Base-by-base conservation (phyloP, 2,329 filamentous ascomycete genomes). In the Trichoderma koningiopsis region DNA sequence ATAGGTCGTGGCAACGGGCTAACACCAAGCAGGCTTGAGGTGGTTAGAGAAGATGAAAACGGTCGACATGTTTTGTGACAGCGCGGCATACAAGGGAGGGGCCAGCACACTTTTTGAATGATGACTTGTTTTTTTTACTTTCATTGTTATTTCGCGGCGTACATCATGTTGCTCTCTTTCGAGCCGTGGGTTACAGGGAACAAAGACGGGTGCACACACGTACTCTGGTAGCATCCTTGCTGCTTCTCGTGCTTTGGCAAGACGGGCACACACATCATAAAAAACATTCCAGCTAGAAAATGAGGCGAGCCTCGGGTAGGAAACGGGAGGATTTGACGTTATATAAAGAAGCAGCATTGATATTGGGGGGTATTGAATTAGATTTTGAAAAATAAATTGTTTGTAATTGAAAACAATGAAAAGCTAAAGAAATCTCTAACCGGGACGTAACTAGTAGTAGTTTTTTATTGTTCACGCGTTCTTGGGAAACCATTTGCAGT, bases 1-100 rank as follows among this genome's bases (percentile, higher is more conserved):
- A 49, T 33, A 31, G 53, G 63, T 58, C 63, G 63, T 47, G 35
- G 52, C 63, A 40, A 27, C 49, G 63, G 55, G 29, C 63, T 37
- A 58, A 47, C 63, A 64, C 62, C 61, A 52, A 66, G 61, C 68
- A 69, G 60, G 53, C 68, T 65, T 64, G 53, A 57, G 47, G 61
- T 63, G 31, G 55, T 69, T 35, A 60, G 47, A 35, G 53, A 60
- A 33, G 31, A 55, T 27, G 55, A 56, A 55, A 43, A 22, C 52
- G 53, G 60, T 24, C 67, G 58, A 27, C 52, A 64, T 43, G 52
- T 49, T 37, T 27, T 49, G 67, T 49, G 67, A 69, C 40, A 5
- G 31, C 59, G 40, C 58, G 47, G 43, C 55, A 60, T 55, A 63
- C 31, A 43, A 58, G 40, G 60, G 40, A 65, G 61, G 67, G 67